phyloP scores from a whole-genome alignment of 805 yeast genomes.

The Starmerella sp. region DNA sequence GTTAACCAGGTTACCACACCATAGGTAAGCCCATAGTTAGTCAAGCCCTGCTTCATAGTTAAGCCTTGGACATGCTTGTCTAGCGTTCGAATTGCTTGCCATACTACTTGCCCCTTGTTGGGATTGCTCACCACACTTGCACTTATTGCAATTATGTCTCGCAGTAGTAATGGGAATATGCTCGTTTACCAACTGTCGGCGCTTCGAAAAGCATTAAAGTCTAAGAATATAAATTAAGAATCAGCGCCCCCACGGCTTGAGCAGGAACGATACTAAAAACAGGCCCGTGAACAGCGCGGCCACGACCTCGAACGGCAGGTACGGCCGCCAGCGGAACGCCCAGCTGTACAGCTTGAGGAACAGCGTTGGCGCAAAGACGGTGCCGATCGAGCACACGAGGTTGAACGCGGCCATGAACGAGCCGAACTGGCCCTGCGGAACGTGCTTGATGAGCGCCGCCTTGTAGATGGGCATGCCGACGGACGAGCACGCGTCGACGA shows the following conservation, averaged over 20 bases:
- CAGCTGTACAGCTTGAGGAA: slow-evolving; percentile 21
- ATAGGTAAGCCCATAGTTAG: too few relatives aligned
- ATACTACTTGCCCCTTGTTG: too few relatives aligned
- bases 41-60: too few relatives aligned
- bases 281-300: slow-evolving; percentile 11
- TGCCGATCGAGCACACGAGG: slow-evolving; percentile 11
- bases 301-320: slow-evolving; percentile 19
- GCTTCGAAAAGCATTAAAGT: too few relatives aligned
- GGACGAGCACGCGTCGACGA: slow-evolving; percentile 25
- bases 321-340: slow-evolving; percentile 17
- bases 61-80: too few relatives aligned
- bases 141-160: too few relatives aligned
- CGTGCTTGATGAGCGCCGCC: slow-evolving; percentile 25
- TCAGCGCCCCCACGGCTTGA: slow-evolving; percentile 1
- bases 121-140: too few relatives aligned
- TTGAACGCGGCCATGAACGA: slow-evolving; percentile 26
- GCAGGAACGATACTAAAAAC: slow-evolving; percentile 10
- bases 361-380: slow-evolving; percentile 18
- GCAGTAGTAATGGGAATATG: too few relatives aligned
- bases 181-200: too few relatives aligned
- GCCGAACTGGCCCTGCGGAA: slow-evolving; percentile 25
- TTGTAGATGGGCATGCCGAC: slow-evolving; percentile 25
- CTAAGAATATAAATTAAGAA: neutral
- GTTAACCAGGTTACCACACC: too few relatives aligned
- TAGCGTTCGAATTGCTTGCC: too few relatives aligned